These are phyloP conservation scores for Yarrowia galli DNA, from an alignment of 1,139 yeast genomes.

Conservation along the genomic window DNA sequence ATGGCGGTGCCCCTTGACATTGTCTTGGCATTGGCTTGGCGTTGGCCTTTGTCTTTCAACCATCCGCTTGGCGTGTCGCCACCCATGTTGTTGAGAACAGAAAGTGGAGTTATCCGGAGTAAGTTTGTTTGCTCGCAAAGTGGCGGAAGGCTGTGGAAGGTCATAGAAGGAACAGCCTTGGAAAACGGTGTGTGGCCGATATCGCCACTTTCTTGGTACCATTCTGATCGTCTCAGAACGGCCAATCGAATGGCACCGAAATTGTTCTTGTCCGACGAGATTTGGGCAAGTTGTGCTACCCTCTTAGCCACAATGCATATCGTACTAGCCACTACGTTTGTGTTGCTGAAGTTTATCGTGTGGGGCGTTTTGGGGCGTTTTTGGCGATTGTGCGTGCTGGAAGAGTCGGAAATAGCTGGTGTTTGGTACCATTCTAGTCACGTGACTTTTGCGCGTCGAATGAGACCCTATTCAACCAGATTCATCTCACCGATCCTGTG, in stretches of 20 bases:
- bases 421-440: not conserved
- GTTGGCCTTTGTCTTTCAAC: no score
- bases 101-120: not conserved
- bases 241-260: no score
- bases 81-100: not conserved
- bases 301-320: not conserved
- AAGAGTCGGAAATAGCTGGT: no score
- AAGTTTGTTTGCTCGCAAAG: conserved; percentile 1
- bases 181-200: no score
- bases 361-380: not conserved
- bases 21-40: not conserved
- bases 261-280: no score
- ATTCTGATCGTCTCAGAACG: not conserved
- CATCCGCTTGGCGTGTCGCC: not conserved
- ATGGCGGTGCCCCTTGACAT: not conserved
- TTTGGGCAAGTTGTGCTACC: no score
- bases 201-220: not conserved
- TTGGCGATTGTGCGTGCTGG: not conserved
- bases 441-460: conserved; percentile 4
- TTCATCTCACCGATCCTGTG: no score
- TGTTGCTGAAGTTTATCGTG: not conserved
- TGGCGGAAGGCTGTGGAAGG: no score
- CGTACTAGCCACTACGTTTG: conserved; percentile 8
- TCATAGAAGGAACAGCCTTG: no score
- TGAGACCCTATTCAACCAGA: no score